phyloP scores from a whole-genome alignment of 441 rosid species.

The Aquilaria agallochum region DNA sequence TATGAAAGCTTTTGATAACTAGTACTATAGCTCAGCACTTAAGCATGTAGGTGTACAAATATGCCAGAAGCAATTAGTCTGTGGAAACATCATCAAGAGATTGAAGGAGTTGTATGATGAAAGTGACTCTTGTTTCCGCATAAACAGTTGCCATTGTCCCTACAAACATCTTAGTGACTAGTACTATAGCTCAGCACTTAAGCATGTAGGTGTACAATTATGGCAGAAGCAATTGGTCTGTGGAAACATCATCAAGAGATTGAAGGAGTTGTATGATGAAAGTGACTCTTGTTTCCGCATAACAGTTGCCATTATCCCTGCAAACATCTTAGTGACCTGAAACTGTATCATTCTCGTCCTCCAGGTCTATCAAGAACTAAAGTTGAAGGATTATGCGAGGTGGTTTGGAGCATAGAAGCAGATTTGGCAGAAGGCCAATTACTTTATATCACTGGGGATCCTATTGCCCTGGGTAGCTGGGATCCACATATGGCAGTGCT shows the following conservation, averaged over 20 bases:
- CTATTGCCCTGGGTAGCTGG: slow-evolving; percentile 74
- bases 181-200: too few relatives aligned
- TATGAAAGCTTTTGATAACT: too few relatives aligned
- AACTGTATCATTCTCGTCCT: slow-evolving; percentile 19
- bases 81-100: too few relatives aligned
- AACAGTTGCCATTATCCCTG: background rate
- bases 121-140: background rate
- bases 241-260: too few relatives aligned
- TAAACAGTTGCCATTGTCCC: background rate
- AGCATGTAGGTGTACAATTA: too few relatives aligned
- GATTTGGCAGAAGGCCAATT: slow-evolving; percentile 59
- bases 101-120: background rate
- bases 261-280: background rate
- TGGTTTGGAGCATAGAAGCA: slow-evolving; percentile 83
- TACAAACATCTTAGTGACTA: too few relatives aligned
- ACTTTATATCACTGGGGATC: slow-evolving; percentile 80
- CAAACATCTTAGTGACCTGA: too few relatives aligned
- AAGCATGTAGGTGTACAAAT: too few relatives aligned
- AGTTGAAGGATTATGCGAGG: slow-evolving; percentile 45
- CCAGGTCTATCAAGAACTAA: slow-evolving; percentile 50
- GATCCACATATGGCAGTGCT: slow-evolving; percentile 66
- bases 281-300: slow-evolving; percentile 1
- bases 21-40: too few relatives aligned
- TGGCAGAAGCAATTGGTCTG: too few relatives aligned
- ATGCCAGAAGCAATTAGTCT: too few relatives aligned